Evolutionary conservation across 2,329 filamentous ascomycete genomes (phyloP).

Genomic region (Talaromyces sp.): DNA sequence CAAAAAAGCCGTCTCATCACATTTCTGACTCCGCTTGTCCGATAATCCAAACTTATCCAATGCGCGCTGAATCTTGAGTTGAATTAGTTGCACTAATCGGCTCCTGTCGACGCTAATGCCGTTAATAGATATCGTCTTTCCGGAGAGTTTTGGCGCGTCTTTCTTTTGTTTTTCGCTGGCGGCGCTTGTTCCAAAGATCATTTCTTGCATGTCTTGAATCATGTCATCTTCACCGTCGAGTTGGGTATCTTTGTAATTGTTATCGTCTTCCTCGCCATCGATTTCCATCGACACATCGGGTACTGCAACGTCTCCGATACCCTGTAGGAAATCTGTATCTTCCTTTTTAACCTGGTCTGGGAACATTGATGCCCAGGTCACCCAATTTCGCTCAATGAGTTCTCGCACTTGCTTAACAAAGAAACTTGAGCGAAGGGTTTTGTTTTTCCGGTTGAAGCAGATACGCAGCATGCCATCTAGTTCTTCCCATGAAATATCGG

Average conservation of each 20-base stretch:
- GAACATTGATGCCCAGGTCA: slow-evolving; percentile 16
- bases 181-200: slow-evolving; percentile 34
- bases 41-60: slow-evolving; percentile 76
- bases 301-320: slow-evolving; percentile 45
- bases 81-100: slow-evolving; percentile 67
- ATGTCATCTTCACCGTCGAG: slow-evolving; percentile 55
- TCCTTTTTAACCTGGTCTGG: slow-evolving; percentile 12
- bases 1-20: slow-evolving; percentile 89
- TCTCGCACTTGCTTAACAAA: slow-evolving; percentile 50
- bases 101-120: slow-evolving; percentile 12
- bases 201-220: slow-evolving; percentile 16
- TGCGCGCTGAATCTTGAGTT: slow-evolving; percentile 79
- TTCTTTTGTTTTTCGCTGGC: slow-evolving; percentile 51
- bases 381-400: slow-evolving; percentile 14
- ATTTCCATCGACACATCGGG: slow-evolving; percentile 7
- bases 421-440: slow-evolving; percentile 77
- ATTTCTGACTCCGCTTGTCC: slow-evolving; percentile 76
- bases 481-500: slow-evolving; percentile 87
- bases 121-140: slow-evolving; percentile 13
- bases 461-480: slow-evolving; percentile 87
- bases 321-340: slow-evolving; percentile 13
- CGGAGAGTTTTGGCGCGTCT: slow-evolving; percentile 58
- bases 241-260: background rate
- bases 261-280: slow-evolving; percentile 23
- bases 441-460: slow-evolving; percentile 83